Evolutionary conservation across 148 eudicot species (phyloP), one percentile per base, ranked within the genome.

Genomic region (Persicaria maculosa): DNA sequence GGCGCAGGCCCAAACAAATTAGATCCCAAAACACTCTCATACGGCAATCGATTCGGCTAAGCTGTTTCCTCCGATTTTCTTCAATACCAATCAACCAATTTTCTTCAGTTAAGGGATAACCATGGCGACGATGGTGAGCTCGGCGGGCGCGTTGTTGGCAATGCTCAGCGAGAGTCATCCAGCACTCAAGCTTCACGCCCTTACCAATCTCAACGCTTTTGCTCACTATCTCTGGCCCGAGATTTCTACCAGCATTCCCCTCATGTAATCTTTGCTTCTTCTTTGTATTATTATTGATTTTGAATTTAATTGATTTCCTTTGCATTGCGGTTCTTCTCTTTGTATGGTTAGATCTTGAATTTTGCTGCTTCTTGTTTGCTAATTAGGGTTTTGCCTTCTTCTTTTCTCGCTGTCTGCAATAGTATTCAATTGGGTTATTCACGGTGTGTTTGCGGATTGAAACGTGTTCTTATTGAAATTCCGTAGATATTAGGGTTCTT

Each of bases 221-320:
- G 98, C 87, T 54, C 88, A 90, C 58, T 77, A 72, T 75, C 86
- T 84, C 72, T 93, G 98, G 98, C 98, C 93, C 0, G 98, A 90
- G 88, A 93, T 93, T 87, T 93, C 98, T 16, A 88, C 93, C 5
- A 85, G 89, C 71, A 88, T 93, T 0, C 91, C 96, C 20, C 84
- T 79, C 64, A 88, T 93, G 98, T 93, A 86, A 48, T 25, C 45
- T 4, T 5, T 40, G 4, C 43, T 31, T 36, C 45, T 64, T 40
- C 69, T 14, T 40, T 14, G 1, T 64, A 12, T 4, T 1, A 12
- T 64, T 1, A 12, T 64, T 64, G 40, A 52, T 52, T 52, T 52
- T n/a, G 16, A 8, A 55, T 55, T 55, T 20, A 55, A 55, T 55
- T 55, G 61, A 19, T 19, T 20, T 55, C 3, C 2, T 55, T 55